phyloP scores from a whole-genome alignment of 176 grass and related monocot genomes.

The Eremochloa ophiuroides region DNA sequence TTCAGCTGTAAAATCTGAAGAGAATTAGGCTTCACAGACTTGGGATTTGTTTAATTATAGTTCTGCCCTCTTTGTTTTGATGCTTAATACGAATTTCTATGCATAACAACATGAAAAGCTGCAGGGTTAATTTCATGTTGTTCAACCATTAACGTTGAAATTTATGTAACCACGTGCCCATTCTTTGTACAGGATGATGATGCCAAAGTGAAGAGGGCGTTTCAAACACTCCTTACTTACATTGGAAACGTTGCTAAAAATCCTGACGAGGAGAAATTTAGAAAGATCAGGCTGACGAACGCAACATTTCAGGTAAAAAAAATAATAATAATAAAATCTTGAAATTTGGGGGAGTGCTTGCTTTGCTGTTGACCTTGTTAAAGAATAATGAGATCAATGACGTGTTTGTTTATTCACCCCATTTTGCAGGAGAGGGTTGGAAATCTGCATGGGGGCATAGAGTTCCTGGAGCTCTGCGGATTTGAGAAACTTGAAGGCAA shows the following conservation, averaged over 20 bases:
- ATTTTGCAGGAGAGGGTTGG: slow-evolving; percentile 84
- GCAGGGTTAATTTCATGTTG: background rate
- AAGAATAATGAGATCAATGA: background rate
- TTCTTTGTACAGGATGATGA: slow-evolving; percentile 57
- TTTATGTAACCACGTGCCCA: background rate
- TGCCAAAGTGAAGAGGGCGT: slow-evolving; percentile 88
- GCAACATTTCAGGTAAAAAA: slow-evolving; percentile 71
- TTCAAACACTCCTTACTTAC: slow-evolving; percentile 88
- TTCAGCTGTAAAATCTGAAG: background rate
- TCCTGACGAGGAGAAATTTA: slow-evolving; percentile 90
- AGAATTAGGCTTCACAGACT: background rate
- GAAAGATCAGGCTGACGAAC: slow-evolving; percentile 87
- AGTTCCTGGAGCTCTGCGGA: slow-evolving; percentile 87
- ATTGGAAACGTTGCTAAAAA: slow-evolving; percentile 74
- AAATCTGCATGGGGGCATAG: slow-evolving; percentile 69
- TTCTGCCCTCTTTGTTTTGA: background rate
- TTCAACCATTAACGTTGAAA: background rate
- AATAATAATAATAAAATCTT: background rate
- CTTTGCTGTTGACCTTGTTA: background rate
- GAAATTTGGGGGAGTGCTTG: background rate
- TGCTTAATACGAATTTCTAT: background rate
- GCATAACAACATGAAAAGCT: background rate
- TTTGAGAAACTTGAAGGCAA: slow-evolving; percentile 83
- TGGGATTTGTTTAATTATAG: background rate
- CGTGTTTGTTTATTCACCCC: background rate